phyloP scores from a whole-genome alignment of 495 filamentous ascomycete species.

The Cercophora newfieldiana region DNA sequence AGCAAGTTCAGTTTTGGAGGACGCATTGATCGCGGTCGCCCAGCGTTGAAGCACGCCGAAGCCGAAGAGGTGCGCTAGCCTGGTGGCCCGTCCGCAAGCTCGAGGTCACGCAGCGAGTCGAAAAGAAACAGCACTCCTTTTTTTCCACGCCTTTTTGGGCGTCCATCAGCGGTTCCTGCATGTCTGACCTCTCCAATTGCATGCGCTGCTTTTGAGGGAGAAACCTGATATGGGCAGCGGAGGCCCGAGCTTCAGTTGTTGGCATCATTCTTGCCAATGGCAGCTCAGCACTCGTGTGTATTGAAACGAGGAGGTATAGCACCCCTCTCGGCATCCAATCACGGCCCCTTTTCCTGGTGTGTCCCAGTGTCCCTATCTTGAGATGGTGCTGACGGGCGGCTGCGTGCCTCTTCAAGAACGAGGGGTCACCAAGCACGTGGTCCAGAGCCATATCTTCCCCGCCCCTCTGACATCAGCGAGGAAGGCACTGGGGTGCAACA shows the following conservation, averaged over 20 bases:
- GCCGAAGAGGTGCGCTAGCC: constrained; percentile 1
- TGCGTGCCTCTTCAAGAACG: neutral
- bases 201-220: neutral
- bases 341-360: neutral
- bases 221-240: constrained; percentile 10
- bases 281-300: constrained; percentile 6
- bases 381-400: neutral
- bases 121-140: constrained; percentile 6
- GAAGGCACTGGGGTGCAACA: neutral
- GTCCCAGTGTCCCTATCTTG: neutral
- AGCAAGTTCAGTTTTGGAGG: neutral
- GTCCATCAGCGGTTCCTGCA: constrained; percentile 11
- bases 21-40: constrained; percentile 3
- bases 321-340: neutral
- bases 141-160: neutral
- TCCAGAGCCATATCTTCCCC: neutral
- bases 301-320: constrained; percentile 22
- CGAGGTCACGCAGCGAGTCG: neutral
- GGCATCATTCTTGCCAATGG: constrained; percentile 10
- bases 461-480: neutral
- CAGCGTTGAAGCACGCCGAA: constrained; percentile 8
- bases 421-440: neutral
- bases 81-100: constrained; percentile 10
- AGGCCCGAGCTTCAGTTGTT: constrained; percentile 2
- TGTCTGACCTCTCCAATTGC: neutral